Conservation (phyloP, 2,329 filamentous ascomycete species). For the Cordyceps fumosorosea region DNA sequence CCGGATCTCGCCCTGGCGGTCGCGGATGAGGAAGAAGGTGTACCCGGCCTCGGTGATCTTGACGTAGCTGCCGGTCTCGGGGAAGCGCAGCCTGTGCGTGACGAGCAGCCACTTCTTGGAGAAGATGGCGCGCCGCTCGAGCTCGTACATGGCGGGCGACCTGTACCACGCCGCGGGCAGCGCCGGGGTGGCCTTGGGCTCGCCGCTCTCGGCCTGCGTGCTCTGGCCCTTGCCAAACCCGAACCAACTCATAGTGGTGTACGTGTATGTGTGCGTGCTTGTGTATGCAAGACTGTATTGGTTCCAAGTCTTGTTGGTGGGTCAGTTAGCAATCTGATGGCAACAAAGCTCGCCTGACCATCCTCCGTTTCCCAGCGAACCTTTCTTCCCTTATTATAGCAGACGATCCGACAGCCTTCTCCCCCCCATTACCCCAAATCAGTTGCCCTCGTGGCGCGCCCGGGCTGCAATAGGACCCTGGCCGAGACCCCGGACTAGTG, state of each 20-base stretch:
- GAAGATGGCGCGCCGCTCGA: conserved; percentile 51
- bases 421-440: neutral
- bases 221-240: neutral
- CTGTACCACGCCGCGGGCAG: conserved; percentile 25
- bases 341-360: neutral
- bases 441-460: neutral
- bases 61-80: conserved; percentile 17
- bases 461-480: neutral
- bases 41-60: conserved; percentile 18
- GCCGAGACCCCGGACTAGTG: conserved; percentile 5
- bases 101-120: conserved; percentile 50
- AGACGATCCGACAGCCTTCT: neutral
- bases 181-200: conserved; percentile 14
- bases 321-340: neutral
- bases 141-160: conserved; percentile 47
- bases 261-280: neutral
- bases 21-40: conserved; percentile 18
- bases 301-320: neutral
- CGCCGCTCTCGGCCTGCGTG: neutral
- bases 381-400: neutral
- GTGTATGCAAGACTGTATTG: neutral
- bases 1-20: conserved; percentile 17
- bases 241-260: conserved; percentile 12
- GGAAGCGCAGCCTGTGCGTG: conserved; percentile 29
- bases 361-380: neutral